Evolutionary conservation across 2,329 filamentous ascomycete genomes (phyloP), one percentile per base, ranked within the genome.

Genomic region (Beauveria brongniartii): DNA sequence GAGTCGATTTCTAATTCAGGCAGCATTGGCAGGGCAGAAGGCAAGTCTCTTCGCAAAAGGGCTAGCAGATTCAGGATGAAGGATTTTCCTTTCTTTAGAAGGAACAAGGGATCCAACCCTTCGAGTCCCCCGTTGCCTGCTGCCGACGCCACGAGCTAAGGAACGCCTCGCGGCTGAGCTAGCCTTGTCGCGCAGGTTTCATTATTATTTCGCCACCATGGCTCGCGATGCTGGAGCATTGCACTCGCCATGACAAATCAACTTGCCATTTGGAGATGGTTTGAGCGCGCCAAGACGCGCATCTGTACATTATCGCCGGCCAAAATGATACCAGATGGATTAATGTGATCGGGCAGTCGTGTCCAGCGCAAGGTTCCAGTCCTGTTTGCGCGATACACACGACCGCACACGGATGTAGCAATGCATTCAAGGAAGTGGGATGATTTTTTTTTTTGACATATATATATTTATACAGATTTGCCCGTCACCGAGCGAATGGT

Each of bases 31-130:
- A 79, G 78, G 63, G 75, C 76, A 8, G 78, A 83, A 37, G 74
- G 74, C 55, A 81, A 77, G 63, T 72, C 75, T 14, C 72, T 87
- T 20, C 83, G 80, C 70, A 88, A 87, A 73, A 85, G 83, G 71
- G 77, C 83, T 5, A 87, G 84, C 67, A 77, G 84, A 46, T 87
- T 87, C 67, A 77, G 82, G 64, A 84, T 87, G 77, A 87, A 85
- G 64, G 80, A 82, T 48, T 77, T 85, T 62, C 78, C 78, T 5
- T 80, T 83, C 64, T 83, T 84, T 67, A 76, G 80, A 66, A 77
- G 80, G 59, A 79, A 83, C 66, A 83, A 82, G 70, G 71, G 71
- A 61, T 66, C 73, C 5, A 73, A 65, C 55, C 61, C 61, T 26
- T 60, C 69, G 69, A 26, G 60, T 52, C 61, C 61, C 26, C 69